Evolutionary conservation across 2,329 filamentous ascomycete genomes (phyloP).

Genomic region (Aureobasidium namibiae): DNA sequence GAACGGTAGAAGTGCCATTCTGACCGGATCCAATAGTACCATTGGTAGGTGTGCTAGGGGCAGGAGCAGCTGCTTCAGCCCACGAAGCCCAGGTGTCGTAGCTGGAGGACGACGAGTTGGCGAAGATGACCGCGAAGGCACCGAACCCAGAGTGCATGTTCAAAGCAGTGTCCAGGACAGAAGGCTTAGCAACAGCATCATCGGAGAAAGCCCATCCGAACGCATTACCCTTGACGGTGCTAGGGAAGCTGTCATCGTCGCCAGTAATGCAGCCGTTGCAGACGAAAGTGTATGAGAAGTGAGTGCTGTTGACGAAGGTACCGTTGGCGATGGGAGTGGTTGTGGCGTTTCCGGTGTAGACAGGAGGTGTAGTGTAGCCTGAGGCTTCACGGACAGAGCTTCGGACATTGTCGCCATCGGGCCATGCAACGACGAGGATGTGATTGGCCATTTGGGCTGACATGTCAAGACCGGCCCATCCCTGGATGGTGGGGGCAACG

Average conservation of each 20-base stretch:
- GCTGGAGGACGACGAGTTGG: constrained; percentile 1
- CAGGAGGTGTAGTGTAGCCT: constrained; percentile 40
- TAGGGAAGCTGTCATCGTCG: constrained; percentile 9
- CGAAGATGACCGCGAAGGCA: constrained; percentile 10
- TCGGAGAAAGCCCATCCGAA: constrained; percentile 15
- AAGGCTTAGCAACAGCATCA: constrained; percentile 2
- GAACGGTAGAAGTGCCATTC: neutral
- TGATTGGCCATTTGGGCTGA: constrained; percentile 40
- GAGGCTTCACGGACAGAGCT: constrained; percentile 38
- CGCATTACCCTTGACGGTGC: constrained; percentile 11
- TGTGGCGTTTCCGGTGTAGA: constrained; percentile 37
- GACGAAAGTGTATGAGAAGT: constrained; percentile 48
- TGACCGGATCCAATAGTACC: neutral
- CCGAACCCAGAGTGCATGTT: constrained; percentile 13
- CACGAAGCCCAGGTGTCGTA: constrained; percentile 13
- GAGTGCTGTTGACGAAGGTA: constrained; percentile 45
- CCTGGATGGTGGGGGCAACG: constrained; percentile 36
- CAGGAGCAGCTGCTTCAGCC: neutral
- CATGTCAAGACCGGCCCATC: constrained; percentile 44
- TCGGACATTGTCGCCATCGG: constrained; percentile 38
- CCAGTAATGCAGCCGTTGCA: constrained; percentile 32
- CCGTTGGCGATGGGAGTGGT: constrained; percentile 42
- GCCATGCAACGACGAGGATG: constrained; percentile 44
- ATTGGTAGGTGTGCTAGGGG: neutral
- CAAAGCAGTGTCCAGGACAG: neutral